Conservation (phyloP, 2,329 filamentous ascomycete genomes). For the Pseudogymnoascus sp. region DNA sequence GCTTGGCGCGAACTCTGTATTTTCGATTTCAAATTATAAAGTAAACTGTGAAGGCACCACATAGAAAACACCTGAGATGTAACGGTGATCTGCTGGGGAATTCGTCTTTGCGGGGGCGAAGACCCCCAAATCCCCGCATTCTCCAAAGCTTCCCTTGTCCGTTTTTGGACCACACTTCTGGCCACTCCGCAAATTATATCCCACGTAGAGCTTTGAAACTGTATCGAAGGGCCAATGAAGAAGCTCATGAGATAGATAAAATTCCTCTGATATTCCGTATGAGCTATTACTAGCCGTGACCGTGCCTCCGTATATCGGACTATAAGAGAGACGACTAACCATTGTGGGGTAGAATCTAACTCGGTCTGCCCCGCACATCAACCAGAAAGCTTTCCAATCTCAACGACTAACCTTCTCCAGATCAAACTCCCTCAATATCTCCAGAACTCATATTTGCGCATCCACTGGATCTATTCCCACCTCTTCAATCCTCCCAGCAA, state of each 20-base stretch:
- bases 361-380: constrained; percentile 1
- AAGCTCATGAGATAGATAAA: not conserved
- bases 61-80: not conserved
- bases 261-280: not conserved
- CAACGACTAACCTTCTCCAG: not conserved
- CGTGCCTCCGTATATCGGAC: not conserved
- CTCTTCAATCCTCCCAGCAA: not conserved
- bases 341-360: not conserved
- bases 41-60: not conserved
- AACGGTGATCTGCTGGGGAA: not conserved
- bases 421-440: not conserved
- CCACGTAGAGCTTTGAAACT: not conserved
- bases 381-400: not conserved
- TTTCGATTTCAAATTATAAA: not conserved
- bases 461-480: not conserved
- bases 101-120: not conserved
- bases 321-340: not conserved
- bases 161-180: not conserved
- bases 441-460: not conserved
- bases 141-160: not conserved
- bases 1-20: not conserved
- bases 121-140: constrained; percentile 3
- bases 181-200: not conserved
- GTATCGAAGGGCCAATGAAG: not conserved
- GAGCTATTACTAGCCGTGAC: not conserved